Evolutionary conservation across 2,329 filamentous ascomycete genomes (phyloP), one percentile per base, ranked within the genome.

Genomic region (Fusarium albosuccineum): DNA sequence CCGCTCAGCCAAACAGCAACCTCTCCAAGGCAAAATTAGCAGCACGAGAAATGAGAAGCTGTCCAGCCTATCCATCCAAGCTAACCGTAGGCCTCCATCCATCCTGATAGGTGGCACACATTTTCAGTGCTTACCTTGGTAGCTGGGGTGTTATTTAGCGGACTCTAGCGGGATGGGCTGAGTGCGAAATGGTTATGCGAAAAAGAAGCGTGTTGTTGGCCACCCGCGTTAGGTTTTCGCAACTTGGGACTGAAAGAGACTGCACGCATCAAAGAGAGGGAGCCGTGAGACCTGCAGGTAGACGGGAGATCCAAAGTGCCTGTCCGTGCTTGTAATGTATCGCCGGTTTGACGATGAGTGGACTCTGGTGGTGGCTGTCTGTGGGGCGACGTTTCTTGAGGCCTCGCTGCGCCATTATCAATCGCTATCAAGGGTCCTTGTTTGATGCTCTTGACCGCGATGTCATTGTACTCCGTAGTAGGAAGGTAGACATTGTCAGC

Each of bases 31-130:
- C 34, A 36, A 41, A 36, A 17, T 50, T 14, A 53, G 34, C 48
- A 45, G 36, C 53, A 42, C 22, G 53, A 42, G 64, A 57, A 46
- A 64, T 69, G 58, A 64, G 36, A 48, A 69, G 42, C 17, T 8
- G 29, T n/a, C 34, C 36, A 29, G 50, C 26, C 41, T 56, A 37
- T 52, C 22, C 26, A 53, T 14, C 16, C 17, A 66, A 49, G 42
- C 58, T 53, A 66, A 52, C 51, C 54, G 40, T 59, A 9, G 10
- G 51, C 46, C 26, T 41, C 22, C 41, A 58, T 52, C 44, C 44
- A 27, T 49, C 44, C 50, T 57, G 51, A 46, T 48, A 22, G 30
- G 42, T 52, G 17, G 30, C 50, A 40, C 41, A 49, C 14, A 55
- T n/a, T 44, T 42, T 42, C 41, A 42, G 45, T 16, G 22, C 33